Conservation (phyloP, 1,139 yeast genomes). For the Diutina rugosa region DNA sequence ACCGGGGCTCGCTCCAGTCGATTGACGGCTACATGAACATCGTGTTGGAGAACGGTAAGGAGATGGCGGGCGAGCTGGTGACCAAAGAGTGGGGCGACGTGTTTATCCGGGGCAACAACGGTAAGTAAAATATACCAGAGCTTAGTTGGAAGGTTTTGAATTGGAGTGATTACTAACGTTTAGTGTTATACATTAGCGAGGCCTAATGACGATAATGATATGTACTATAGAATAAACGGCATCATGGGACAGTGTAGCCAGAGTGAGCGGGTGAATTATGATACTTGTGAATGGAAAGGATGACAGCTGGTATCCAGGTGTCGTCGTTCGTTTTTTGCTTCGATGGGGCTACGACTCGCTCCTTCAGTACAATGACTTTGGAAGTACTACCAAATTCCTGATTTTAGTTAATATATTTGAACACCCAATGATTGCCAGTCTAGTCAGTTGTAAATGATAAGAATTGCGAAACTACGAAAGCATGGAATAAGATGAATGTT, state of each 20-base stretch:
- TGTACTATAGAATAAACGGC: not conserved
- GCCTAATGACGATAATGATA: slow-evolving; percentile 1
- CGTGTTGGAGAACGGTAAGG: slow-evolving; percentile 68
- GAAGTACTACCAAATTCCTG: too few species aligned
- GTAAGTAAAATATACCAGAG: slow-evolving; percentile 27
- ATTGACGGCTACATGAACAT: slow-evolving; percentile 97
- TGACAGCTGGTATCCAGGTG: not conserved
- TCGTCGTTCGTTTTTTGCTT: too few species aligned
- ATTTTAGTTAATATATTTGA: too few species aligned
- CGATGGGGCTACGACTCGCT: too few species aligned
- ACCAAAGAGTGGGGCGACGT: slow-evolving; percentile 66
- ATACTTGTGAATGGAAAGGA: not conserved
- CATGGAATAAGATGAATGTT: too few species aligned
- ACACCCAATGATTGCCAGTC: too few species aligned
- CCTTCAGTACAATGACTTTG: too few species aligned
- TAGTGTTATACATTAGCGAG: slow-evolving; percentile 32
- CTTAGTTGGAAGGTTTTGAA: not conserved
- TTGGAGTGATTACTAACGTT: slow-evolving; percentile 12
- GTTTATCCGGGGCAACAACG: slow-evolving; percentile 89
- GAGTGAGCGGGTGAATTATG: not conserved
- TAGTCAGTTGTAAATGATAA: too few species aligned
- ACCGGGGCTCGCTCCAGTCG: slow-evolving; percentile 62
- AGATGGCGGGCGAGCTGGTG: slow-evolving; percentile 42
- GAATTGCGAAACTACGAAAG: too few species aligned
- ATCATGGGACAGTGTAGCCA: not conserved